Evolutionary conservation across 768 basidiomycete species (phyloP), one percentile per base, ranked within the genome.

Genomic region (Lactarius hengduanensis): DNA sequence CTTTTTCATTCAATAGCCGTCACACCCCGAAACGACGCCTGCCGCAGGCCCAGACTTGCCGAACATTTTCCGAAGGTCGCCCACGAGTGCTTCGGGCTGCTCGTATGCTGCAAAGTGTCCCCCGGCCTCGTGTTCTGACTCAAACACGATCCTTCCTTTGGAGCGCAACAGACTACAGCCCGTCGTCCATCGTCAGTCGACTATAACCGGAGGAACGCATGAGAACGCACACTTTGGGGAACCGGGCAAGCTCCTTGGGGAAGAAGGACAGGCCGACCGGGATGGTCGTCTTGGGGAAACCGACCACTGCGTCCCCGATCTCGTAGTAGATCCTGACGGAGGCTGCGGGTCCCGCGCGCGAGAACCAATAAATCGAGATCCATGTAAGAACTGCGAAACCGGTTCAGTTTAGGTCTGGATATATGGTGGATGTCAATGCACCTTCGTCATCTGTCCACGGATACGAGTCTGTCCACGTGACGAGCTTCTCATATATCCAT

Each of bases 61-160:
- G 73, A 86, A 87, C 84, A 87, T 87, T 69, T 77, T 80, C 36
- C 81, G 75, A 57, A 88, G 58, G 69, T 86, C 86, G 1, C 69
- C 77, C 0, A 77, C 85, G 18, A 88, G 76, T 3, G 74, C 73
- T 4, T 80, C 76, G 0, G 86, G 85, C 53, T 70, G 73, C 69
- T 87, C 86, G 66, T 80, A 71, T 0, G 86, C 80, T 11, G 85
- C 82, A 71, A 88, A 87, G 72, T 87, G 86, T 1, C 86, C 86
- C 5, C 86, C 86, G 7, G 72, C 72, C 1, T 76, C 75, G 59
- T 87, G 86, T 18, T 79, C 75, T 4, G 78, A 74, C 67, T 82
- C 78, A 60, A 83, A 85, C 4, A 86, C 82, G 26, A 82, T 61
- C 69, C 74, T 76, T 69, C 80, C 67, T 57, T 74, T 16, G 61